Evolutionary conservation across 306 rosid species (phyloP).

Genomic region (Castanea sativa): DNA sequence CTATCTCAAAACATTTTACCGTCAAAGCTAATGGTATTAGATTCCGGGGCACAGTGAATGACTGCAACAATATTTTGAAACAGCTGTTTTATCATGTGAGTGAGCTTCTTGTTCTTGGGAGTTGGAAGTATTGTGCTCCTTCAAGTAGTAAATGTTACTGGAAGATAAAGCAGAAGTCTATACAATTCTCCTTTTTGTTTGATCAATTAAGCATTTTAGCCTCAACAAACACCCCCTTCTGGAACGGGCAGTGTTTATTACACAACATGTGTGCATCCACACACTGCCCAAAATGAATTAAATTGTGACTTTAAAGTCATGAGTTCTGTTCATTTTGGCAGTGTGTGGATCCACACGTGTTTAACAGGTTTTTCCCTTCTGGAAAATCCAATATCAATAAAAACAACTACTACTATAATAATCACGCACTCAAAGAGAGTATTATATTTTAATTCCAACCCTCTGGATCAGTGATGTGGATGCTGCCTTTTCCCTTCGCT

Average conservation of each 20-base stretch:
- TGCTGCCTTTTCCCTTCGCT: neutral
- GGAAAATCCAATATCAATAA: neutral
- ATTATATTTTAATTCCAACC: neutral
- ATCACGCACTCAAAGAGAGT: neutral
- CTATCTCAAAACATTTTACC: constrained; percentile 72
- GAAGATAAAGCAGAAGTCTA: neutral
- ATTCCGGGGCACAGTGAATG: constrained; percentile 63
- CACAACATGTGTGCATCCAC: too few species aligned
- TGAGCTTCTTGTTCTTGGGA: constrained; percentile 4
- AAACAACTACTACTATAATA: neutral
- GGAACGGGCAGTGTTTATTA: neutral
- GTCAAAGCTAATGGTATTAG: constrained; percentile 77
- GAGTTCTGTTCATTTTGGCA: too few species aligned
- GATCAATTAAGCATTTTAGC: neutral
- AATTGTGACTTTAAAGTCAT: too few species aligned
- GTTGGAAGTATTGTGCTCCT: neutral
- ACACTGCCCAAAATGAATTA: too few species aligned
- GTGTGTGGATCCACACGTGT: too few species aligned
- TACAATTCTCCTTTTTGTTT: neutral
- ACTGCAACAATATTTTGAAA: constrained; percentile 67
- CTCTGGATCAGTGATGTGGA: neutral
- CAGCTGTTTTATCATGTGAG: constrained; percentile 56
- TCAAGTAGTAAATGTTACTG: neutral
- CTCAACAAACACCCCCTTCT: neutral
- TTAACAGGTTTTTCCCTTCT: neutral